Evolutionary conservation across 2,329 filamentous ascomycete species (phyloP), one percentile per base, ranked within the genome.

Genomic region (Leptographium lundbergii): DNA sequence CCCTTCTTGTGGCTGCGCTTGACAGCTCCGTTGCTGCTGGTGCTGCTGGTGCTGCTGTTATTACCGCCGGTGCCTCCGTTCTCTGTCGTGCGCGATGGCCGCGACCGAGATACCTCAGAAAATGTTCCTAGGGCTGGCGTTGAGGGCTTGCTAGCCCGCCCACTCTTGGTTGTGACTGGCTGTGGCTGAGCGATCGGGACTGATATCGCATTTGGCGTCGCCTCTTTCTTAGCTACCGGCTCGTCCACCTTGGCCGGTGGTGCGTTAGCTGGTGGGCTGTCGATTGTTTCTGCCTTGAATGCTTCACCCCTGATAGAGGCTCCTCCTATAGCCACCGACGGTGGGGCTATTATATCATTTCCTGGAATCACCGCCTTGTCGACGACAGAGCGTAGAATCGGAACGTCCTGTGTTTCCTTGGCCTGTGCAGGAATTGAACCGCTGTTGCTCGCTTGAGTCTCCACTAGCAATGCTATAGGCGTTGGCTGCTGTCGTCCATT

Each of bases 81-180:
- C 22, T 77, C 74, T 52, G 65, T 69, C 58, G 74, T 78, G 29
- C 82, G 75, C 2, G 81, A 77, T 2, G 80, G 76, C 57, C 83
- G 72, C 19, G 81, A 76, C 58, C 81, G 60, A 17, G 61, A 56
- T 22, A 77, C 74, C 56, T 86, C 83, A 42, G 81, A 78, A 63
- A 86, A 84, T 3, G 76, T 80, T 6, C 78, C 75, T 56, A 85
- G 66, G 3, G 82, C 80, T 17, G 83, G 84, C 1, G 84, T 86
- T 4, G 82, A 86, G 2, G 82, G 83, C 67, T 86, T 86, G 68
- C 82, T 86, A 13, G 83, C 81, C 59, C 83, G 75, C 3, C 83
- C 83, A 62, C 81, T 85, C 71, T 86, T 86, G 1, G 82, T 85
- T 55, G 73, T 73, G 0, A 42, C 71, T 69, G 42, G 60, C 53